Evolutionary conservation across 768 basidiomycete species (phyloP).

Genomic region (Sporobolomyces roseus): DNA sequence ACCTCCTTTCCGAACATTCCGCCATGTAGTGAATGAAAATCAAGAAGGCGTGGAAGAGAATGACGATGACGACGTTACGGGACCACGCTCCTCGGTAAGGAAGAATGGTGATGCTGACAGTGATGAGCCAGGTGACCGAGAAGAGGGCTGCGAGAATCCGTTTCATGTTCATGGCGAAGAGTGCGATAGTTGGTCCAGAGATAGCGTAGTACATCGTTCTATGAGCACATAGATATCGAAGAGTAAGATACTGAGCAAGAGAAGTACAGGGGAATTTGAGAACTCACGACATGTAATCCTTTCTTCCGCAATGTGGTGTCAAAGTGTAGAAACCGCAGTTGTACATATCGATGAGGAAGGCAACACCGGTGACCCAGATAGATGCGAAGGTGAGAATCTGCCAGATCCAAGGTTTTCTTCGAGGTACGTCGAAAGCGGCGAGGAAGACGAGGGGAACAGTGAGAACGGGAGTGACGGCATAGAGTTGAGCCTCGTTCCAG

Average conservation of each 20-base stretch:
- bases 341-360: conserved; percentile 39
- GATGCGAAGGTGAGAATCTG: conserved; percentile 56
- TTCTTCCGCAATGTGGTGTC: conserved; percentile 43
- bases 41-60: conserved; percentile 66
- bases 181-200: conserved; percentile 48
- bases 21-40: conserved; percentile 61
- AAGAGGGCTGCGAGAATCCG: conserved; percentile 46
- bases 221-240: not conserved
- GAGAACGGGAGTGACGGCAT: conserved; percentile 56
- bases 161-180: conserved; percentile 49
- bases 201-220: conserved; percentile 43
- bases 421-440: conserved; percentile 69
- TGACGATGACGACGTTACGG: conserved; percentile 49
- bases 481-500: conserved; percentile 47
- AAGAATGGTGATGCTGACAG: conserved; percentile 46
- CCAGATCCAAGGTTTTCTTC: conserved; percentile 59
- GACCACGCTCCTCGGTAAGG: conserved; percentile 48
- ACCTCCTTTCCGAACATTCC: conserved; percentile 57
- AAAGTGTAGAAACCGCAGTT: conserved; percentile 44
- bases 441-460: conserved; percentile 63
- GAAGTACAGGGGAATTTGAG: too few relatives aligned
- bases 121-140: conserved; percentile 46
- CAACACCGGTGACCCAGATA: conserved; percentile 13
- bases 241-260: conserved; percentile 1
- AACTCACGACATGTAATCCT: conserved; percentile 49